A percentile compares a stretch with the other conserved stretches of the same genome.
These are phyloP conservation scores for Tritrichomonas musculus DNA, from an alignment of 208 protist species.

Conservation along the genomic window DNA sequence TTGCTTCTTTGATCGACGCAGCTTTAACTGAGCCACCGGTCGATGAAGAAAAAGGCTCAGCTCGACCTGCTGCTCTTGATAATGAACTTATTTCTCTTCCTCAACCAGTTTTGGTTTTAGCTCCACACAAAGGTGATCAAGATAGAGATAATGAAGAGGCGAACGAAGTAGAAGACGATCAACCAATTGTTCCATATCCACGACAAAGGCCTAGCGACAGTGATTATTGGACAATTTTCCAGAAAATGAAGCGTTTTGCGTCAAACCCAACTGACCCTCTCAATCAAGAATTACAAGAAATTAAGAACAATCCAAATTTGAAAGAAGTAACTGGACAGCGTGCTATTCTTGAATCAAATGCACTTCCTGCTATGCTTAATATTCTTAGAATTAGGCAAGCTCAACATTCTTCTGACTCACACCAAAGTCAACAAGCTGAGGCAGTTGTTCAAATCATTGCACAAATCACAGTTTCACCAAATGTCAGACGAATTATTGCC, in stretches of 20 bases:
- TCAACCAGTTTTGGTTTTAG: not conserved
- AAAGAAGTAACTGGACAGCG: conserved; percentile 14
- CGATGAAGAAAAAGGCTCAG: not conserved
- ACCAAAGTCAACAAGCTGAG: not conserved
- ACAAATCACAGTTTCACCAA: not conserved
- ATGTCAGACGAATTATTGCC: not conserved
- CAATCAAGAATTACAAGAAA: not conserved
- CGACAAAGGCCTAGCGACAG: not conserved
- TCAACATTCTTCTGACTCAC: not conserved
- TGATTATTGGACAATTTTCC: not conserved
- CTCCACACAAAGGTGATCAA: not conserved
- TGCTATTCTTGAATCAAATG: not conserved
- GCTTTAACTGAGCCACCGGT: too few relatives aligned
- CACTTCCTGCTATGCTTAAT: conserved; percentile 19
- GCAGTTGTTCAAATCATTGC: not conserved
- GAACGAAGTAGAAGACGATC: conserved; percentile 1
- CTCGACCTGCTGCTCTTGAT: not conserved
- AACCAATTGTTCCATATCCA: not conserved
- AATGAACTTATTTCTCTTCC: not conserved
- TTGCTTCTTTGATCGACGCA: not conserved
- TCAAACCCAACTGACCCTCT: not conserved
- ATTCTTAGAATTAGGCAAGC: not conserved
- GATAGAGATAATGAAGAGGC: not conserved
- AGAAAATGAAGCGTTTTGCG: not conserved
- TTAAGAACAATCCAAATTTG: not conserved